phyloP scores from a whole-genome alignment of 2,329 filamentous ascomycete genomes.

The Acrodontium crateriforme region DNA sequence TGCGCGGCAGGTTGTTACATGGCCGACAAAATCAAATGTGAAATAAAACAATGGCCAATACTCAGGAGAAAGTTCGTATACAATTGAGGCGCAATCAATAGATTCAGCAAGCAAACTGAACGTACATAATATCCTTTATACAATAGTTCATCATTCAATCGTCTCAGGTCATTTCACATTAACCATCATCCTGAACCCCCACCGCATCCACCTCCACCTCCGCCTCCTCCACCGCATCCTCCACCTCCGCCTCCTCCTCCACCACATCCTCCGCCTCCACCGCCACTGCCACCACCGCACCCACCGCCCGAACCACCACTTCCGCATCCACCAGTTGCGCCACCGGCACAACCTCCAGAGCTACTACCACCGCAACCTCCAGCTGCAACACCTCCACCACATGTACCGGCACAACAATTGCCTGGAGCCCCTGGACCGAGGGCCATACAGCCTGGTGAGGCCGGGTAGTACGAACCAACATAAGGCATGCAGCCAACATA shows the following conservation, averaged over 20 bases:
- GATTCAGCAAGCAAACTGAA: too few species aligned
- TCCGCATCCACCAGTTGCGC: constrained; percentile 25
- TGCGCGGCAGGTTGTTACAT: too few species aligned
- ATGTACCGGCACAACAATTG: constrained; percentile 35
- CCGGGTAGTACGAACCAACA: constrained; percentile 25
- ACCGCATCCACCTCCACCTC: constrained; percentile 5
- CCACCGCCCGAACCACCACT: constrained; percentile 21
- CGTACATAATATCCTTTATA: too few species aligned
- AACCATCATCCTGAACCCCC: constrained; percentile 2
- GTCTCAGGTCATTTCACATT: too few species aligned
- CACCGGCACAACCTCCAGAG: constrained; percentile 28
- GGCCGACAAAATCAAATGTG: too few species aligned
- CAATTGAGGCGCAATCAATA: too few species aligned
- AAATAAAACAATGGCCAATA: too few species aligned
- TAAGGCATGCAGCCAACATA: constrained; percentile 32
- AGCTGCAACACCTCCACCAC: constrained; percentile 21
- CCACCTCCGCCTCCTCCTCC: constrained; percentile 9
- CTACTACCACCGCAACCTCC: constrained; percentile 30
- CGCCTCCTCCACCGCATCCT: constrained; percentile 6
- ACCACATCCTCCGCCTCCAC: constrained; percentile 25
- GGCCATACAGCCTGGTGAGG: constrained; percentile 33
- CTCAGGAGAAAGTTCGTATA: too few species aligned
- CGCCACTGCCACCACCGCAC: constrained; percentile 24
- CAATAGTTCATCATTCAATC: too few species aligned
- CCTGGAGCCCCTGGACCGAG: constrained; percentile 27